Conservation (phyloP, 2,329 filamentous ascomycete species). For the Calonectria pteridis region DNA sequence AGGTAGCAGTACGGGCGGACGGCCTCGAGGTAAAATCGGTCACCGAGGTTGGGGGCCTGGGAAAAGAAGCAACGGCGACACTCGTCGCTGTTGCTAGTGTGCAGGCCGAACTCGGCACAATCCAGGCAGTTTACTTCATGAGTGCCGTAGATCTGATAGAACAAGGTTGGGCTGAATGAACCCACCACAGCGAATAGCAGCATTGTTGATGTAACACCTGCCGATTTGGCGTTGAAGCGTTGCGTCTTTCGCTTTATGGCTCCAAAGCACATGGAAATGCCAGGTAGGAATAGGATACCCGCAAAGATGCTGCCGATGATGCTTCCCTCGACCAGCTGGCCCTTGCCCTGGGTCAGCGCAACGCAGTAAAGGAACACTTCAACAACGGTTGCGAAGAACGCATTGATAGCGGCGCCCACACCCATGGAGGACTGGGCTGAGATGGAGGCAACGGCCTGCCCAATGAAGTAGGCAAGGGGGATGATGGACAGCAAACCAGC, state of each 20-base stretch:
- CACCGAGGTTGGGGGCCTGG: slow-evolving; percentile 84
- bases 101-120: slow-evolving; percentile 62
- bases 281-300: slow-evolving; percentile 93
- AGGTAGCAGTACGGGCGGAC: slow-evolving; percentile 95
- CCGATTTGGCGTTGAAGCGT: slow-evolving; percentile 96
- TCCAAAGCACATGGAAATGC: slow-evolving; percentile 98
- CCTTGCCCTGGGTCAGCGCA: slow-evolving; percentile 91
- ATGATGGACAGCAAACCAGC: slow-evolving; percentile 92
- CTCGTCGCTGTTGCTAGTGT: slow-evolving; percentile 69
- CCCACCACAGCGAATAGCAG: slow-evolving; percentile 95
- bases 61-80: slow-evolving; percentile 96
- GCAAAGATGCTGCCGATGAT: slow-evolving; percentile 98
- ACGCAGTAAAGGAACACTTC: slow-evolving; percentile 98
- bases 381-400: slow-evolving; percentile 97
- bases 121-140: slow-evolving; percentile 91
- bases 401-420: slow-evolving; percentile 94
- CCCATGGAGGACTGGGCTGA: slow-evolving; percentile 99
- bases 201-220: slow-evolving; percentile 98
- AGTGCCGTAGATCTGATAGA: slow-evolving; percentile 98
- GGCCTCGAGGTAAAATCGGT: slow-evolving; percentile 90
- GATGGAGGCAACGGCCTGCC: slow-evolving; percentile 97
- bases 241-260: slow-evolving; percentile 98
- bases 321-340: slow-evolving; percentile 92
- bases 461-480: slow-evolving; percentile 97
- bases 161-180: slow-evolving; percentile 94